Evolutionary conservation across 805 yeast species (phyloP), one percentile per base, ranked within the genome.

Genomic region (Hanseniaspora taiwanica): DNA sequence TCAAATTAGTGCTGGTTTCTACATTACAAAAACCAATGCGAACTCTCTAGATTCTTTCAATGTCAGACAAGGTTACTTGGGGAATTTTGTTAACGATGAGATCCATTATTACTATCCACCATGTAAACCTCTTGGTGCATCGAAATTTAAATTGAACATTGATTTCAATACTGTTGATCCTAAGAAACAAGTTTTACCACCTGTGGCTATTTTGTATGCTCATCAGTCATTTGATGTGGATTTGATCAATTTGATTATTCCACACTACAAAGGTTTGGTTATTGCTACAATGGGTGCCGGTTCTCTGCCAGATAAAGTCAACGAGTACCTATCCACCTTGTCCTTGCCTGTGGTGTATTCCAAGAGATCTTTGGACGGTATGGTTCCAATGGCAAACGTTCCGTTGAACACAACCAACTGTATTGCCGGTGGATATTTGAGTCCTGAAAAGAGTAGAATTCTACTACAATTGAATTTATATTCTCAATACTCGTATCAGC

Each of bases 201-300:
- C 53, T 40, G 78, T 78, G 6, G 61, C 71, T n/a, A 65, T 78
- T 10, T 49, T 78, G 5, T 77, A 72, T 51, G 76, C 71, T 36
- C 78, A 75, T 45, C 85, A 78, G 53, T 74, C 78, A 1, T 64
- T 78, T 46, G 67, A 72, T 41, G 61, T 71, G 25, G 61, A 62
- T 36, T 43, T 77, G 13, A 61, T 78, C 4, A 65, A 65, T 24
- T 46, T 74, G 13, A 66, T 72, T 0, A 64, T 71, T 7, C 65
- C 65, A 23, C 63, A 66, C 16, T 66, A 68, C 20, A 63, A 65
- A 34, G 85, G 83, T 6, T 52, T 78, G 13, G 76, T 78, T 1
- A 59, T 78, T 38, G 85, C 84, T 1, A 74, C 81, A 2, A 71
- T 77, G 69, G 85, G 85, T 27, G 81, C 84, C 1, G 85, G 85